Conservation (phyloP, 345 rosid species). For the Lepidium africanum region DNA sequence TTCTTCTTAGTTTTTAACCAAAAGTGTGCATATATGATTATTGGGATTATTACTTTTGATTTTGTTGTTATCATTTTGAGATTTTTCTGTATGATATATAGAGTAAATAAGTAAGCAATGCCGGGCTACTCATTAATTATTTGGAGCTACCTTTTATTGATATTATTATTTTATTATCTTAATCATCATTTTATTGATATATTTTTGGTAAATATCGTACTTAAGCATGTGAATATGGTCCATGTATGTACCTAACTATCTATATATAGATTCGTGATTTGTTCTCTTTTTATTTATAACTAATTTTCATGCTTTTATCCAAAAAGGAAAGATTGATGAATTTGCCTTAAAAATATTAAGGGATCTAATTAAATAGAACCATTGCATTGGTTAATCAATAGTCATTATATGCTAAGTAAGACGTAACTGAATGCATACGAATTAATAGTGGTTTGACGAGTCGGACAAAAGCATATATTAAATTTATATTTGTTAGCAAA, state of each 20-base stretch:
- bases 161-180: neutral
- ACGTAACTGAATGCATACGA: neutral
- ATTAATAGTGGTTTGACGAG: neutral
- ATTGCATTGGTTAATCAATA: neutral
- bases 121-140: constrained; percentile 16
- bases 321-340: no score
- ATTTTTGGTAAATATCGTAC: neutral
- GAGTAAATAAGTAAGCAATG: constrained; percentile 6
- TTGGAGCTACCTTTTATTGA: neutral
- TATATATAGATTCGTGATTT: constrained; percentile 9
- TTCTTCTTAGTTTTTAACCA: neutral
- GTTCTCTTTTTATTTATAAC: neutral
- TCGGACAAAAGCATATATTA: neutral
- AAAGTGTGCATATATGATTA: neutral
- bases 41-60: neutral
- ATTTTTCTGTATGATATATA: constrained; percentile 2
- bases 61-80: neutral
- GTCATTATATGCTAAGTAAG: neutral
- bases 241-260: constrained; percentile 16
- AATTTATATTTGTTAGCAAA: neutral
- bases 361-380: neutral
- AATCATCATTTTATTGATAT: no score
- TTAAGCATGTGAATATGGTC: neutral
- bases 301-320: no score
- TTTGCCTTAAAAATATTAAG: neutral